Conservation (phyloP, 1,139 yeast genomes). For the Zygotorulaspora mrakii region DNA sequence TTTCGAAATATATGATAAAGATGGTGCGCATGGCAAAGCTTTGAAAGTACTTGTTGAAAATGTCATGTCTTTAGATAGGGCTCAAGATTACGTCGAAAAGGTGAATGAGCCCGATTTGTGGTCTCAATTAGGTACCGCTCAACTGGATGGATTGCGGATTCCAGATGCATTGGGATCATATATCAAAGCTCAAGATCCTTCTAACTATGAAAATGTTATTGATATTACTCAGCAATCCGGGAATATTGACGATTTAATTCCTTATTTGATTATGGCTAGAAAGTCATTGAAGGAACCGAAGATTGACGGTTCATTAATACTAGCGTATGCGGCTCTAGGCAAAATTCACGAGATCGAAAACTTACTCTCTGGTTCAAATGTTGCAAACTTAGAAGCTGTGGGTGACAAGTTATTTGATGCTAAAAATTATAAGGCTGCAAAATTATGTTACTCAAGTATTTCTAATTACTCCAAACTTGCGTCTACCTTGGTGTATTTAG, state of each 20-base stretch:
- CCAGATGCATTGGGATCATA: constrained; percentile 89
- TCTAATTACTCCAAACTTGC: constrained; percentile 95
- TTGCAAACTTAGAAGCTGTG: constrained; percentile 85
- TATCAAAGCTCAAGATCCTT: constrained; percentile 86
- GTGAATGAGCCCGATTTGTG: constrained; percentile 82
- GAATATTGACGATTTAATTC: constrained; percentile 87
- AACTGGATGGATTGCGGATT: constrained; percentile 86
- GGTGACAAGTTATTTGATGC: constrained; percentile 88
- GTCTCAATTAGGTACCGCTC: constrained; percentile 96
- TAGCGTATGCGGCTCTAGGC: constrained; percentile 79
- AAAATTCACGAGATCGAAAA: constrained; percentile 78
- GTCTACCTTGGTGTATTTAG: constrained; percentile 85
- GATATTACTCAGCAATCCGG: constrained; percentile 96
- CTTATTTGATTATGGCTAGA: constrained; percentile 92
- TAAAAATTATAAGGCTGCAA: constrained; percentile 88
- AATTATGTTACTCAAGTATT: constrained; percentile 75
- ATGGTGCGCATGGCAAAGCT: constrained; percentile 74
- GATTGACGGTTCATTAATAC: constrained; percentile 86
- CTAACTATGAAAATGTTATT: constrained; percentile 86
- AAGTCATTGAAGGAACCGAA: constrained; percentile 83
- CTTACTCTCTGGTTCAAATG: constrained; percentile 81
- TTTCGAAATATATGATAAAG: constrained; percentile 84
- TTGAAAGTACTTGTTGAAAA: constrained; percentile 90
- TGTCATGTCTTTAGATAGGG: constrained; percentile 90
- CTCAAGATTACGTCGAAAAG: constrained; percentile 89